Evolutionary conservation across 768 basidiomycete species (phyloP), one percentile per base, ranked within the genome.

Genomic region (Crucibulum laeve): DNA sequence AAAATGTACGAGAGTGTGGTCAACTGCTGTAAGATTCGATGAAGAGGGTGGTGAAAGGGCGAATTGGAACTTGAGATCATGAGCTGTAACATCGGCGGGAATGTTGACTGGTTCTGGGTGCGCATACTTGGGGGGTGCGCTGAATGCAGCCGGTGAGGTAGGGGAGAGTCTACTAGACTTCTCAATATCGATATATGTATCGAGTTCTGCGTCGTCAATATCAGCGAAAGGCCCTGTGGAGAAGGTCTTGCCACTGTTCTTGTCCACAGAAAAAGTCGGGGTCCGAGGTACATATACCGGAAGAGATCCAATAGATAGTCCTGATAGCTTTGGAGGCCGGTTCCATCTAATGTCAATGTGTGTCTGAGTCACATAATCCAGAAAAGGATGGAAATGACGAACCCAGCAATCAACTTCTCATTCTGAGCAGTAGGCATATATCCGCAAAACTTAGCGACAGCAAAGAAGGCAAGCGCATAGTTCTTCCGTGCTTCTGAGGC

Each of bases 401-500:
- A n/a, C n/a, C n/a, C n/a, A n/a, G n/a, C n/a, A n/a, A n/a, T n/a
- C n/a, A 21, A 37, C 13, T 18, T n/a, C 8, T 8, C 4, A n/a
- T 37, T 37, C 35, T 21, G 13, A n/a, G 39, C 28, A 38, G 35
- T 22, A 25, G 45, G 43, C 19, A 40, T 22, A 18, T 34, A 17
- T 8, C 50, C 44, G 25, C 15, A 14, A 7, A 17, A 26, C 22
- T 41, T 42, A 40, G 48, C 28, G 30, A 25, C 28, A 3, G 8
- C 22, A 30, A 46, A 47, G 25, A 47, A 13, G 19, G 17, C 44
- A 33, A 37, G 47, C 13, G 21, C 7, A 49, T 81, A 79, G 30
- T 75, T 68, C 37, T 60, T 61, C 36, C 60, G 49, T 0, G 76
- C 71, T 25, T 80, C 82, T 38, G 61, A 63, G 0, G 69, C 71